phyloP scores from a whole-genome alignment of 768 basidiomycete species.

The Rhodotorula toruloides region DNA sequence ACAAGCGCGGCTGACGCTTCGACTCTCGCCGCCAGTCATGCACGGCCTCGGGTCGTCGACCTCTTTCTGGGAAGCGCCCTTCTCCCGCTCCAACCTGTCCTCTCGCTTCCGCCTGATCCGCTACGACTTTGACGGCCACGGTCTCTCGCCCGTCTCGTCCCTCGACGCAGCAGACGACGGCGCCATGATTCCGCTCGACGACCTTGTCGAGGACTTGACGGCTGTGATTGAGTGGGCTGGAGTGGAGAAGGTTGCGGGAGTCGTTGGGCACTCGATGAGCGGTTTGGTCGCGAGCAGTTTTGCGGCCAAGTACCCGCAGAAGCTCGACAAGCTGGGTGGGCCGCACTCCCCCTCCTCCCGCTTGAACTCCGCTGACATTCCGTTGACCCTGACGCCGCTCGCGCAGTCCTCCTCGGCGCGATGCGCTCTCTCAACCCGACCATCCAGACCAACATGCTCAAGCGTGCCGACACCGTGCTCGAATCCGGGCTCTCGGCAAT shows the following conservation, averaged over 20 bases:
- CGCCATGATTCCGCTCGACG: slow-evolving; percentile 1
- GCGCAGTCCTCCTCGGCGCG: slow-evolving; percentile 27
- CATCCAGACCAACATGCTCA: slow-evolving; percentile 1
- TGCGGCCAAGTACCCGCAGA: slow-evolving; percentile 18
- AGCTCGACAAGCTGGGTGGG: slow-evolving; percentile 22
- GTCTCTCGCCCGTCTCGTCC: slow-evolving; percentile 14
- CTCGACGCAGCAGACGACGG: background rate
- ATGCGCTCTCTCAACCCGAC: slow-evolving; percentile 11
- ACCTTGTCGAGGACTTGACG: slow-evolving; percentile 21
- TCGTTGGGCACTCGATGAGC: slow-evolving; percentile 32
- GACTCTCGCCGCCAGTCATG: slow-evolving; percentile 11
- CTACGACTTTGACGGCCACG: slow-evolving; percentile 33
- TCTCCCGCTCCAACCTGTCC: slow-evolving; percentile 2
- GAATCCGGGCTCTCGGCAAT: slow-evolving; percentile 9
- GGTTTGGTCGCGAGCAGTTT: slow-evolving; percentile 25
- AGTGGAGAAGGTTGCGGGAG: slow-evolving; percentile 6
- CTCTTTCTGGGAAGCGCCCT: slow-evolving; percentile 19
- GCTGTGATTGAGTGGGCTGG: slow-evolving; percentile 10
- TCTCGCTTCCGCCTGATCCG: slow-evolving; percentile 10
- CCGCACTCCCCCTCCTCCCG: too few relatives aligned
- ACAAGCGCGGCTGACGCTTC: too few relatives aligned
- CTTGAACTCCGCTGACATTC: background rate
- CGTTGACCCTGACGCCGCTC: background rate
- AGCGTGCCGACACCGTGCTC: slow-evolving; percentile 13
- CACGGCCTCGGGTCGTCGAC: slow-evolving; percentile 31